Evolutionary conservation across 768 basidiomycete species (phyloP).

Genomic region (Cystobasidium onofrii): DNA sequence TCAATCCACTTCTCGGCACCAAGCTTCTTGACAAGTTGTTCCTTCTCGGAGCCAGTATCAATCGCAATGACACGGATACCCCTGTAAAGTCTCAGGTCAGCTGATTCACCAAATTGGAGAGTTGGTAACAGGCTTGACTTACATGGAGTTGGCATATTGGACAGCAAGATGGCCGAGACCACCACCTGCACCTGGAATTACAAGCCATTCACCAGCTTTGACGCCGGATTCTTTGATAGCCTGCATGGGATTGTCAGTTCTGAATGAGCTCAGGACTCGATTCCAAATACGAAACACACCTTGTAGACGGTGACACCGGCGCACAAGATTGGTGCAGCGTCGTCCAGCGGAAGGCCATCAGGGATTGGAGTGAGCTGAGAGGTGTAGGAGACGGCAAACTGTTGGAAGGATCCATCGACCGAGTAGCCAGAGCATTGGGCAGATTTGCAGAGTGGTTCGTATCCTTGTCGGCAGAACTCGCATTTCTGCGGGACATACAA

Average conservation of each 20-base stretch:
- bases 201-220: constrained; percentile 64
- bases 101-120: too few relatives aligned
- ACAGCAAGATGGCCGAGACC: constrained; percentile 52
- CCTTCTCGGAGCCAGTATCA: constrained; percentile 65
- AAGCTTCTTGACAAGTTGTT: constrained; percentile 44
- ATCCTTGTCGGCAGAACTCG: constrained; percentile 40
- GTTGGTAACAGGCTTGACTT: too few relatives aligned
- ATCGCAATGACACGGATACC: constrained; percentile 73
- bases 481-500: constrained; percentile 54
- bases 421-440: constrained; percentile 56
- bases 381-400: constrained; percentile 53
- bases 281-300: not conserved
- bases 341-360: constrained; percentile 51
- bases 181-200: constrained; percentile 49
- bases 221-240: constrained; percentile 67
- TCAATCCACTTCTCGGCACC: constrained; percentile 53
- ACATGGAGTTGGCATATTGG: constrained; percentile 59
- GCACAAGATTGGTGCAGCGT: constrained; percentile 66
- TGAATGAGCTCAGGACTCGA: constrained; percentile 53
- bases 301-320: constrained; percentile 45
- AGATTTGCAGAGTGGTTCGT: constrained; percentile 43
- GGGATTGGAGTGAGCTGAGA: constrained; percentile 73
- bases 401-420: constrained; percentile 52
- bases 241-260: constrained; percentile 55
- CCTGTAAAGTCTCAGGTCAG: constrained; percentile 48